phyloP scores from a whole-genome alignment of 352 stramenopile genomes.

The Globisporangium abappressorium region DNA sequence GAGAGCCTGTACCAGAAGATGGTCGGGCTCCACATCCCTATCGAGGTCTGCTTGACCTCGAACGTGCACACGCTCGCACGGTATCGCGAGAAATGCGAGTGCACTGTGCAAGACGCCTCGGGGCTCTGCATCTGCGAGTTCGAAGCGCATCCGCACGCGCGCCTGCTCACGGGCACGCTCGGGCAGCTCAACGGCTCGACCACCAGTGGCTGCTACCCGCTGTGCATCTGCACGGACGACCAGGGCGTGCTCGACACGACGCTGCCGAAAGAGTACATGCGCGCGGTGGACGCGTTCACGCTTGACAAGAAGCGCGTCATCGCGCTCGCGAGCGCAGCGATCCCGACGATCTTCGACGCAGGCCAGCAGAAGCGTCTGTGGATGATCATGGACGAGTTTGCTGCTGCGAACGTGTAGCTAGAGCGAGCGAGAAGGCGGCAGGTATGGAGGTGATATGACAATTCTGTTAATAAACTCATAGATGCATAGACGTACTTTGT shows the following conservation, averaged over 20 bases:
- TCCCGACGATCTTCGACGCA: slow-evolving; percentile 63
- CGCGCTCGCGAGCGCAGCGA: slow-evolving; percentile 40
- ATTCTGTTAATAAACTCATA: not conserved
- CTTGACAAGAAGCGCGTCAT: slow-evolving; percentile 47
- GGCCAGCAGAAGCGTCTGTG: slow-evolving; percentile 28
- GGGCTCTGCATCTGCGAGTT: slow-evolving; percentile 67
- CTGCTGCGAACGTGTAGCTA: not conserved
- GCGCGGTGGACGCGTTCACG: slow-evolving; percentile 71
- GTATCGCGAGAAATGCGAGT: slow-evolving; percentile 43
- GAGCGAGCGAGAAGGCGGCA: not conserved
- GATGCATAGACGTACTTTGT: not conserved
- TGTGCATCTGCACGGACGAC: slow-evolving; percentile 93
- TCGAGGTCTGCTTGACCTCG: slow-evolving; percentile 93
- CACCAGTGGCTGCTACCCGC: slow-evolving; percentile 43
- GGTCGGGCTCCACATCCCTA: slow-evolving; percentile 67
- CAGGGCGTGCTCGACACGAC: slow-evolving; percentile 90
- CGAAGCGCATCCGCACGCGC: slow-evolving; percentile 75
- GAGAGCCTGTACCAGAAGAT: slow-evolving; percentile 71
- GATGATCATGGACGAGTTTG: slow-evolving; percentile 23
- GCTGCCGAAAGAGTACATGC: slow-evolving; percentile 84
- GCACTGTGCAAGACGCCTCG: slow-evolving; percentile 35
- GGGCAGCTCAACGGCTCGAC: not conserved
- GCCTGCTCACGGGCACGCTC: slow-evolving; percentile 40
- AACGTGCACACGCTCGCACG: slow-evolving; percentile 93
- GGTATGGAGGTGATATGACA: not conserved